Conservation (phyloP, 1,139 yeast genomes). For the Eremothecium coryli region DNA sequence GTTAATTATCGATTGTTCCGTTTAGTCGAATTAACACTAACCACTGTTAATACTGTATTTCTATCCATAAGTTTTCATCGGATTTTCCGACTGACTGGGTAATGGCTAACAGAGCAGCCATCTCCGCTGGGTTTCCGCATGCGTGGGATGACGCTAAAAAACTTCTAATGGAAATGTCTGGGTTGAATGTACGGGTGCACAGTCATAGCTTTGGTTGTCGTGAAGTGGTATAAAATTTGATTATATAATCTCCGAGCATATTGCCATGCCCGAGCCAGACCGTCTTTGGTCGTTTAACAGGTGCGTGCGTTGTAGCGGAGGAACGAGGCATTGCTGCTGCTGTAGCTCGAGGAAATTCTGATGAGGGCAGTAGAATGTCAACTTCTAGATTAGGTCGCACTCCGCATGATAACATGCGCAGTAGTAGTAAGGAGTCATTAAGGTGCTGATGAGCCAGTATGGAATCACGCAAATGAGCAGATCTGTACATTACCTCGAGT, state of each 20-base stretch:
- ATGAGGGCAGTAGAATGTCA: conserved; percentile 1
- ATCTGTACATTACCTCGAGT: conserved; percentile 24
- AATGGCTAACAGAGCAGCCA: no score
- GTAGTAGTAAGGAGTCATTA: conserved; percentile 17
- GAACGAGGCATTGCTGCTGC: background rate
- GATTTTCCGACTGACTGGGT: no score
- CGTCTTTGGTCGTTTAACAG: conserved; percentile 9
- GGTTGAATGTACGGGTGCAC: conserved; percentile 3
- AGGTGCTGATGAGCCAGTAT: conserved; percentile 17
- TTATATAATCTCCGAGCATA: conserved; percentile 20
- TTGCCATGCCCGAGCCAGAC: conserved; percentile 14
- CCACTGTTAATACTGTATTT: background rate
- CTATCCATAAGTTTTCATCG: conserved; percentile 2
- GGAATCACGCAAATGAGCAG: conserved; percentile 17
- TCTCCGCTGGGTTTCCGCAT: no score
- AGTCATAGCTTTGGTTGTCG: conserved; percentile 2
- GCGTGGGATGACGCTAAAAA: no score
- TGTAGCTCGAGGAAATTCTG: conserved; percentile 1
- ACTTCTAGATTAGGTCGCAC: conserved; percentile 5
- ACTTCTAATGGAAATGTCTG: no score
- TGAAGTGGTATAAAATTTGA: conserved; percentile 17
- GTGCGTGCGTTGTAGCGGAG: conserved; percentile 1
- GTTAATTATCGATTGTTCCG: conserved; percentile 8
- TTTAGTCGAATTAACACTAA: background rate
- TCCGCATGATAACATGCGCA: conserved; percentile 14